These are phyloP conservation scores for Neurospora sp. DNA, from an alignment of 2,329 filamentous ascomycete genomes.

Conservation along the genomic window DNA sequence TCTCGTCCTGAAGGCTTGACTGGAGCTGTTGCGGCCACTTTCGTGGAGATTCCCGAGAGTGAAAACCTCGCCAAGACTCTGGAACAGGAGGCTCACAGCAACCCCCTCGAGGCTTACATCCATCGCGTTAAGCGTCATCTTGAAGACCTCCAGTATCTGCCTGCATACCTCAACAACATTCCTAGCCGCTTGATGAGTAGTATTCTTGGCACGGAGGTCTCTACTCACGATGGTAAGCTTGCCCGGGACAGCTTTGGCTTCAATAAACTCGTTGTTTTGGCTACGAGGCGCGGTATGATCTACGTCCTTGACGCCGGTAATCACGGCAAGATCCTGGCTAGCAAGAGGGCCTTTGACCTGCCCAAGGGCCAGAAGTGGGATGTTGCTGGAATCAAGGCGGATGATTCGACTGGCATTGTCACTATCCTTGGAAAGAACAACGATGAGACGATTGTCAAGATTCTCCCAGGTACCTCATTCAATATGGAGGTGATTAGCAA, in stretches of 20 bases:
- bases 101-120: constrained; percentile 69
- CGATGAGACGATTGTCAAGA: constrained; percentile 49
- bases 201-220: constrained; percentile 47
- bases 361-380: constrained; percentile 48
- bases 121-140: constrained; percentile 79
- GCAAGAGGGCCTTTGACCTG: constrained; percentile 51
- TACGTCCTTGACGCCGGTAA: constrained; percentile 72
- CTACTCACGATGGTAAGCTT: constrained; percentile 35
- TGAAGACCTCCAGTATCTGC: constrained; percentile 66
- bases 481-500: background rate
- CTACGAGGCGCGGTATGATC: constrained; percentile 68
- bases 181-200: constrained; percentile 59
- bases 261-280: constrained; percentile 73
- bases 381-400: constrained; percentile 56
- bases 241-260: constrained; percentile 74
- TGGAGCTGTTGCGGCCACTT: constrained; percentile 69
- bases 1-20: constrained; percentile 71
- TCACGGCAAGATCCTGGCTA: constrained; percentile 69
- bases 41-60: constrained; percentile 65
- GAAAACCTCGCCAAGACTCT: constrained; percentile 72
- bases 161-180: constrained; percentile 60
- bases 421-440: constrained; percentile 52
- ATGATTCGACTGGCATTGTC: constrained; percentile 46
- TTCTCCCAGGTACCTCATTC: constrained; percentile 10
- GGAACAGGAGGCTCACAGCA: constrained; percentile 78